Base-by-base conservation (phyloP, 495 filamentous ascomycete genomes). In the Hyaloscypha variabilis region DNA sequence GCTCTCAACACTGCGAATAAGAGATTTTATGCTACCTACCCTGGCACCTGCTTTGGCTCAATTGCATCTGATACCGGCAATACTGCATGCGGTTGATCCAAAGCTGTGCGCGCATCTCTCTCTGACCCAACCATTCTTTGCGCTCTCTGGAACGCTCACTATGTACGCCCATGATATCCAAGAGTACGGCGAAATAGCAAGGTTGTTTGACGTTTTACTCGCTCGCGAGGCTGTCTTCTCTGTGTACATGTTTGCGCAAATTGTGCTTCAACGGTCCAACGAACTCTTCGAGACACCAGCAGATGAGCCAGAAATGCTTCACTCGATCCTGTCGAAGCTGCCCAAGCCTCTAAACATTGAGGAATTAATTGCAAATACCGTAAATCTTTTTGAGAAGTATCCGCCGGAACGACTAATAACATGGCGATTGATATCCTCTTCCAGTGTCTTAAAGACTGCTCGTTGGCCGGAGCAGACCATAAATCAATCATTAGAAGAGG, bases 81-180 rank as follows among this genome's bases (percentile, higher is more conserved):
- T 99, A 52, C 80, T 99, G 6, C 75, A 84, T 61, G 81, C 82
- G 8, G 86, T 83, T 17, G 91, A 97, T 72, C 82, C 86, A 1
- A 77, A 77, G 31, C 79, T 98, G 23, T 86, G 81, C 72, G 80
- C 69, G 2, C 96, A 96, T 76, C 82, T 99, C 2, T 87, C 89
- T 3, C 80, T 80, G 8, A 92, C 88, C 2, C 85, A 93, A 70
- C 93, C 95, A 2, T 97, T 93, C 79, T 98, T 97, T 76, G 96
- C 96, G 6, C 81, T 98, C 19, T 85, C 90, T 6, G 92, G 94
- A 29, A 96, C 92, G 0, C 81, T 99, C 28, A 99, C 95, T 21
- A 85, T 99, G 72, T 99, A 97, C 76, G 93, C 95, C 30, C 95
- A 99, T 75, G 92, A 97, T 72, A 93, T 99, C 63, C 87, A 94